Base-by-base conservation (phyloP, 306 rosid species). In the Sesbania bispinosa region DNA sequence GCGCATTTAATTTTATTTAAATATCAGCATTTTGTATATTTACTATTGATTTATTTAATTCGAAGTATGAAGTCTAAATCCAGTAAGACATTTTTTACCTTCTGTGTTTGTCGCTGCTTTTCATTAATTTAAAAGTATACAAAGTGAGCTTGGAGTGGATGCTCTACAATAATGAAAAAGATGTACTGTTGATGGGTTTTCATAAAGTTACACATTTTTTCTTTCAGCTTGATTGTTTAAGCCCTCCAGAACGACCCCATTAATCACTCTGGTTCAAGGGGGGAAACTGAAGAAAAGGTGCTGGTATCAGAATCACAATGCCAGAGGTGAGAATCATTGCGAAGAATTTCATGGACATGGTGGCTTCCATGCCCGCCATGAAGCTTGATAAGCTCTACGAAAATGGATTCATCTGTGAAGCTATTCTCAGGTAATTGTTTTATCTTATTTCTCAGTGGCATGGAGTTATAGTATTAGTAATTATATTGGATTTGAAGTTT, bases 301-400 rank as follows among this genome's bases (percentile, higher is more conserved):
- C 82, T 87, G 97, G 97, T 14, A 21, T 59, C 74, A 77, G 76
- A 84, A 42, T 79, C n/a, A n/a, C n/a, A n/a, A n/a, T 91, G 98
- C 98, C 98, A 23, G 89, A 90, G 89, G 96, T 94, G 63, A 87
- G 88, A 82, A 89, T 88, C 79, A 87, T 94, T 45, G 97, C 97
- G 11, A 89, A 89, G 94, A 94, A 86, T 69, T 94, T 90, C 83
- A 94, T 94, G 98, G 98, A 94, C 85, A 94, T 94, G 98, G 98
- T 90, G 84, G 94, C 97, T 50, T 84, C 97, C 75, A 80, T 94
- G 89, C 98, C 96, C 24, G 79, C 96, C 86, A 85, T 87, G 84
- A 94, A 90, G 90, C 98, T 94, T 42, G 97, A 90, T 67, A 82
- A 79, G 43, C 96, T 94, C 79, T 94, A 87, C 62, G 83, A 88